Evolutionary conservation across 495 filamentous ascomycete species (phyloP), one percentile per base, ranked within the genome.

Genomic region (Penicillium antarcticum): DNA sequence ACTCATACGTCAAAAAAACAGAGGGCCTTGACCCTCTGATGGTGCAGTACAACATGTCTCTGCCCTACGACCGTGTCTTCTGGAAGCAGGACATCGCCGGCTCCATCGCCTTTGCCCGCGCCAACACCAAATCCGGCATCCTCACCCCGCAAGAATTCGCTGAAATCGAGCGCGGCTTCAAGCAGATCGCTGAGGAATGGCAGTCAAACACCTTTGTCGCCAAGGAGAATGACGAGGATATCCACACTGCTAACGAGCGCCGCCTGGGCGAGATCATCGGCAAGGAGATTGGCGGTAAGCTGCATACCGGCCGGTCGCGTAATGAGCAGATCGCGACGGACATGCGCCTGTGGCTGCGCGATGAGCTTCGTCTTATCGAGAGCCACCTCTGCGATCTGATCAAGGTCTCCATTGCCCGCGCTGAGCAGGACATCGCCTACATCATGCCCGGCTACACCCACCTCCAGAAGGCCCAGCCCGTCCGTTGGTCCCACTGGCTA

Each of bases 281-380:
- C 58, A 91, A 85, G 63, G 79, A 87, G 2, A 85, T 91, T 29
- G 91, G 85, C 2, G 92, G 92, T 5, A 97, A 96, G 73, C 80
- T 97, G 52, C 92, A 97, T 76, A 97, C 92, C 2, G 92, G 92
- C 31, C 84, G 94, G 18, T 90, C 85, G 60, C 77, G 94, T 39
- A 97, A 97, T 63, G 94, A 97, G 73, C 94, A 97, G 73, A 81
- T 97, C 51, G 90, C 87, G 21, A 92, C 87, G 18, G 92, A 97
- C 60, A 92, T 96, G 88, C 85, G 92, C 38, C 72, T 96, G 63
- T 97, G 92, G 92, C 73, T 96, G 50, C 78, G 88, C 37, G 87
- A 89, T 55, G 80, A 92, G 73, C 69, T 97, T 43, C 80, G 78
- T 53, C 74, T 79, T 50, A 81, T 97, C 49, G 88, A 92, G 48